A percentile compares a stretch with the other conserved stretches of the same genome.
These are phyloP conservation scores for Botrytis deweyae DNA, from an alignment of 2,329 filamentous ascomycete genomes.

Conservation along the genomic window DNA sequence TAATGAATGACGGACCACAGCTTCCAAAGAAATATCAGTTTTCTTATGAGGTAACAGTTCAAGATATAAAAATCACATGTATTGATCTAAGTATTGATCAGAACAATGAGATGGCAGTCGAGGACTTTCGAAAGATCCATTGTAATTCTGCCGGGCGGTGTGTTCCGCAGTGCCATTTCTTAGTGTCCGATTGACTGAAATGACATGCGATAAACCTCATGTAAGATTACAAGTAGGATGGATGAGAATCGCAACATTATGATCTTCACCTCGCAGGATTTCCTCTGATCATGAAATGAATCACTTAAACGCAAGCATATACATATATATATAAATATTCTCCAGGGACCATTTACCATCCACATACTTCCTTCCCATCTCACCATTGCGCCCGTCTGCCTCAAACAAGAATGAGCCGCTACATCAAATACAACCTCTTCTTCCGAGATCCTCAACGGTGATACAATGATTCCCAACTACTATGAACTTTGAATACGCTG, in stretches of 20 bases:
- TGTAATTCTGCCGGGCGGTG: conserved; percentile 18
- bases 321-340: neutral
- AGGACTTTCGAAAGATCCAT: neutral
- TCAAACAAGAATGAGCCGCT: conserved; percentile 33
- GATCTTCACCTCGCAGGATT: neutral
- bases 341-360: neutral
- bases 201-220: neutral
- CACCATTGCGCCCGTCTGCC: neutral
- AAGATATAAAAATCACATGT: neutral
- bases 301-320: neutral
- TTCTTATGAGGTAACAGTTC: neutral
- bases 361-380: neutral
- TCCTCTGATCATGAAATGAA: neutral
- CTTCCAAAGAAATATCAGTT: neutral
- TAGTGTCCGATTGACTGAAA: neutral
- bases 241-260: neutral
- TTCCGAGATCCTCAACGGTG: too few relatives aligned
- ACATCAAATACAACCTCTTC: conserved; percentile 44
- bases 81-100: neutral
- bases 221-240: neutral
- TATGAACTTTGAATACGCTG: fast-evolving
- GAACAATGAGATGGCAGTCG: neutral
- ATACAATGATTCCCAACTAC: too few relatives aligned
- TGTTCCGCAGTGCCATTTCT: neutral
- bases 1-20: neutral